Evolutionary conservation across 2,329 filamentous ascomycete genomes (phyloP).

Genomic region (Aureobasidium sp.): DNA sequence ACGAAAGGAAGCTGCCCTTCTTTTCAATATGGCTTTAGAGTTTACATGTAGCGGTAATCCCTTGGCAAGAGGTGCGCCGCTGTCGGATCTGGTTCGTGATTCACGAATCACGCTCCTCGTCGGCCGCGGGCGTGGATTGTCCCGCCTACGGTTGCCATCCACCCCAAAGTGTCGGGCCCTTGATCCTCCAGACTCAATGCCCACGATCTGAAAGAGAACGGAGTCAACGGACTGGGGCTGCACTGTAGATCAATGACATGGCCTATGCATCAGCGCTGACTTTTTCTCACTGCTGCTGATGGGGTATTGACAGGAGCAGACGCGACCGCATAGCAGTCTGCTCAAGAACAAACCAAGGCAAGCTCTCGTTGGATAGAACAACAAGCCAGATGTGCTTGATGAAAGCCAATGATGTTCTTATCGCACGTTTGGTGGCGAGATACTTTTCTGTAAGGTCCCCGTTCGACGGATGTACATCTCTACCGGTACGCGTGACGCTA

Average conservation of each 20-base stretch:
- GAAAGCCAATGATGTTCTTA: not conserved
- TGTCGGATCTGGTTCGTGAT: not conserved
- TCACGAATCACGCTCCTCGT: no score
- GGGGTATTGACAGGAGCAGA: no score
- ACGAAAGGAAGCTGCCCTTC: not conserved
- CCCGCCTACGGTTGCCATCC: not conserved
- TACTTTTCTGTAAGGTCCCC: not conserved
- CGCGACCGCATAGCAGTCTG: no score
- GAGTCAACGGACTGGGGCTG: not conserved
- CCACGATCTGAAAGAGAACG: not conserved
- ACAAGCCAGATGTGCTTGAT: not conserved
- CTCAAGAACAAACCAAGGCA: not conserved
- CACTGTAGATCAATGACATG: slow-evolving; percentile 2
- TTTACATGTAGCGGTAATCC: not conserved
- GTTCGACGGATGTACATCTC: not conserved
- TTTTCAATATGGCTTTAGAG: not conserved
- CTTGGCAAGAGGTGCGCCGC: not conserved
- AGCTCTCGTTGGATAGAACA: not conserved
- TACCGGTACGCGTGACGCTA: slow-evolving; percentile 9
- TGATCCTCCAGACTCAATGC: slow-evolving; percentile 2
- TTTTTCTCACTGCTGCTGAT: not conserved
- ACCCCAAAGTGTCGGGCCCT: not conserved
- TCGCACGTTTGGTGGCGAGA: not conserved
- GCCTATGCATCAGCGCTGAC: not conserved
- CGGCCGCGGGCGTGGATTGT: not conserved